A percentile compares a stretch with the other conserved stretches of the same genome.
Conservation (phyloP, 805 yeast genomes). For the Saturnispora bothae region DNA sequence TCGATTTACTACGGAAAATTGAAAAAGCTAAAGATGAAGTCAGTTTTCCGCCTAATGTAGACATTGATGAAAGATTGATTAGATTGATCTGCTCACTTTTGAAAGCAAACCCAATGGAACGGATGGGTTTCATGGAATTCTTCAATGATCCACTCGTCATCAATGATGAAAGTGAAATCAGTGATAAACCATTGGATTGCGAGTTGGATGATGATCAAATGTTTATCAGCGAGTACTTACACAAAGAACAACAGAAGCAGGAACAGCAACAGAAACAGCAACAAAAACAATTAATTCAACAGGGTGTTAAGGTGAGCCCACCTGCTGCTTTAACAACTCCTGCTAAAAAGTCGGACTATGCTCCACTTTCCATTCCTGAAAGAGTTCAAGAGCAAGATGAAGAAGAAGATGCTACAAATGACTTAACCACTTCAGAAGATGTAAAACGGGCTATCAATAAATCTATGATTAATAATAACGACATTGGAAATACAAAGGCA, state of each 20-base stretch:
- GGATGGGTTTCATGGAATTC: constrained; percentile 84
- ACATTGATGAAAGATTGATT: constrained; percentile 55
- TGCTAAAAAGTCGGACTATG: background rate
- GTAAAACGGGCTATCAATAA: constrained; percentile 1
- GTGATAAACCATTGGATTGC: constrained; percentile 51
- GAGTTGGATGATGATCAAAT: constrained; percentile 66
- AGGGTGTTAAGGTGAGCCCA: background rate
- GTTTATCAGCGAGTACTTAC: constrained; percentile 72
- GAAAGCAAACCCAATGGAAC: constrained; percentile 74
- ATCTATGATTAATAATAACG: background rate
- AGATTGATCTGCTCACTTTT: constrained; percentile 64
- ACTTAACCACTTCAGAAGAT: constrained; percentile 3
- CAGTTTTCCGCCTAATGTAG: constrained; percentile 59
- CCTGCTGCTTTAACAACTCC: background rate
- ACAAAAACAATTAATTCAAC: background rate
- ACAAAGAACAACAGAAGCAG: constrained; percentile 2
- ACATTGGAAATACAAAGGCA: background rate
- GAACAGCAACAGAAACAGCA: constrained; percentile 1
- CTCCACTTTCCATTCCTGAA: constrained; percentile 8
- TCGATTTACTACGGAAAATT: constrained; percentile 78
- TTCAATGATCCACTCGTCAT: constrained; percentile 62
- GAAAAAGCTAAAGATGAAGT: constrained; percentile 74
- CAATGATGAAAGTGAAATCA: constrained; percentile 34
- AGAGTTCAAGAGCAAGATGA: constrained; percentile 8
- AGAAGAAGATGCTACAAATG: background rate